Evolutionary conservation across 768 basidiomycete species (phyloP).

Genomic region (Lentinula aciculospora): DNA sequence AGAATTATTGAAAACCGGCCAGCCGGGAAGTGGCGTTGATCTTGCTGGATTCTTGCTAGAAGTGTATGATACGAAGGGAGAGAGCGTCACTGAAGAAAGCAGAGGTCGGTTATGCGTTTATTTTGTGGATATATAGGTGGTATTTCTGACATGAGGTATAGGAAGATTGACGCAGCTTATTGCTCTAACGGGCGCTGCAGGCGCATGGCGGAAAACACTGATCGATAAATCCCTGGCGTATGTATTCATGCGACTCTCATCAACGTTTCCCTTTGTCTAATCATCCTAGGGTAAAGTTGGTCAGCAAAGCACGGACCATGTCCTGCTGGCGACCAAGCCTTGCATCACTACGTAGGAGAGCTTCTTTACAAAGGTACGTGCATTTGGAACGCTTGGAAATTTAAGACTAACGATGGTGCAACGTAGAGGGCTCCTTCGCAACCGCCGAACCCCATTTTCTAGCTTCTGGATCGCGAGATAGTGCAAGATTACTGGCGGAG

Average conservation of each 20-base stretch:
- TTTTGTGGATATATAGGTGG: background rate
- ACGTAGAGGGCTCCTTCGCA: slow-evolving; percentile 67
- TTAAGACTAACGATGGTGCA: background rate
- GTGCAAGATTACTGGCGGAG: slow-evolving; percentile 79
- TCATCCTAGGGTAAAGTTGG: slow-evolving; percentile 55
- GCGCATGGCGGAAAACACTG: slow-evolving; percentile 87
- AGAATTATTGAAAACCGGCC: slow-evolving; percentile 83
- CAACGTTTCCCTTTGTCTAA: slow-evolving; percentile 6
- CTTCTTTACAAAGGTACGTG: slow-evolving; percentile 73
- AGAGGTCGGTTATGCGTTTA: slow-evolving; percentile 51
- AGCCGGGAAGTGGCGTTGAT: slow-evolving; percentile 89
- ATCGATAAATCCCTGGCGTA: slow-evolving; percentile 83
- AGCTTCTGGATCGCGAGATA: slow-evolving; percentile 83
- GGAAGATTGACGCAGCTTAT: slow-evolving; percentile 89
- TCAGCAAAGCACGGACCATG: slow-evolving; percentile 70
- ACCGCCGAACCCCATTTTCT: slow-evolving; percentile 80
- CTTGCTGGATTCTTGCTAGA: slow-evolving; percentile 75
- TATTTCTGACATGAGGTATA: slow-evolving; percentile 24
- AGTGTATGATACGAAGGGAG: slow-evolving; percentile 73
- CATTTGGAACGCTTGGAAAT: background rate
- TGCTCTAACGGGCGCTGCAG: slow-evolving; percentile 72
- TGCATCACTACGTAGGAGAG: slow-evolving; percentile 90
- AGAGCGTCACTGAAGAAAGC: slow-evolving; percentile 68
- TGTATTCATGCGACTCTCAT: slow-evolving; percentile 21
- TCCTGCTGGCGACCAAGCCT: slow-evolving; percentile 81